Base-by-base conservation (phyloP, 129 eudicot genomes). In the Escallonia rubra region DNA sequence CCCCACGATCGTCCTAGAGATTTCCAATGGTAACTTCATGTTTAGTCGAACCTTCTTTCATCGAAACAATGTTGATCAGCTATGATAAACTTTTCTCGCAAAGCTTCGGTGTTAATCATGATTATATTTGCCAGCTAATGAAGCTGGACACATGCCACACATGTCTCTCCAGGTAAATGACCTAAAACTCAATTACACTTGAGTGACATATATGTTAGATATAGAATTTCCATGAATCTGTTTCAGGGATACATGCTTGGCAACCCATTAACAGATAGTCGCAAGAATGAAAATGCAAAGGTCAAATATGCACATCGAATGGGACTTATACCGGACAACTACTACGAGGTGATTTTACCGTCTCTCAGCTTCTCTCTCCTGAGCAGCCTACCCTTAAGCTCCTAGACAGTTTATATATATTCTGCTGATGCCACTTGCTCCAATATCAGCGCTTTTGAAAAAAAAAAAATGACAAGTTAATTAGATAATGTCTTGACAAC, bases 231-330 rank as follows among this genome's bases (percentile, higher is more conserved):
- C 50, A 71, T 40, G 43, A n/a, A 13, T 13, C 46, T 8, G 11
- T 47, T 47, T 8, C 58, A 67, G 79, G 79, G 79, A 2, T 75
- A 75, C 15, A 7, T 46, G 3, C 6, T 68, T 51, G 79, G 70
- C 1, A 75, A 61, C 41, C 52, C 65, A 34, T 7, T 15, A 5
- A 60, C 74, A 7, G 45, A 61, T 54, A 1, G 0, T 10, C 0
- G 3, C 15, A 40, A 5, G 7, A 70, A 75, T 54, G 0, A 4
- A 1, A 75, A 75, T 68, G 63, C 51, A 15, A 61, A 52, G 10
- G 8, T 75, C 0, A 58, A 64, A 41, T 67, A 60, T 44, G 74
- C 65, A 42, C 74, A 74, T n/a, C 55, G 74, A 16, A 8, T 74
- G 73, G 74, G 40, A 42, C 79, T 74, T 45, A 57, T 74, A 10